A percentile compares a stretch with the other conserved stretches of the same genome.
These are phyloP conservation scores for Trichophyton rubrum DNA, from an alignment of 2,329 filamentous ascomycete species.

Conservation along the genomic window DNA sequence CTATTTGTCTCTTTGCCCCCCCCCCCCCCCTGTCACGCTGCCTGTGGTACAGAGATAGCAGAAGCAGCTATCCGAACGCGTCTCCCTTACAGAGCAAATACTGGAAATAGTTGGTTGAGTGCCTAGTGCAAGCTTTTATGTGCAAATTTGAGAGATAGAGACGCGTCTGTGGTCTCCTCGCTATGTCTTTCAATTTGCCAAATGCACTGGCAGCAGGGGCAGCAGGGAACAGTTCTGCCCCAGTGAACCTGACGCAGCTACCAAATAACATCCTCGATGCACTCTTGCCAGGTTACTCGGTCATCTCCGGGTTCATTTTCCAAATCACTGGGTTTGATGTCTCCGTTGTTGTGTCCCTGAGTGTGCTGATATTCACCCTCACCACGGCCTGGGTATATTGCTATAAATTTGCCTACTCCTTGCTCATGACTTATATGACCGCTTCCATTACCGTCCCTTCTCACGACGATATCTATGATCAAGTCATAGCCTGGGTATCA, in stretches of 20 bases:
- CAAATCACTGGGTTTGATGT: slow-evolving; percentile 37
- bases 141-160: background rate
- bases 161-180: background rate
- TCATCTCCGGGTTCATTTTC: slow-evolving; percentile 34
- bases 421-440: slow-evolving; percentile 29
- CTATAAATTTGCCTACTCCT: slow-evolving; percentile 20
- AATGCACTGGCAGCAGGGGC: background rate
- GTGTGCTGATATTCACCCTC: slow-evolving; percentile 31
- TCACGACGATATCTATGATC: slow-evolving; percentile 46
- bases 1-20: background rate
- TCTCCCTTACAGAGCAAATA: background rate
- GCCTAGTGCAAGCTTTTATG: background rate
- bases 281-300: slow-evolving; percentile 39
- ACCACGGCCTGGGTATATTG: slow-evolving; percentile 28
- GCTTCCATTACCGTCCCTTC: slow-evolving; percentile 40
- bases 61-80: background rate
- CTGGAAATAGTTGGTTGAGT: background rate
- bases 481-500: slow-evolving; percentile 49
- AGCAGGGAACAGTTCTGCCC: slow-evolving; percentile 5
- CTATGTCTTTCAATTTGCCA: slow-evolving; percentile 3
- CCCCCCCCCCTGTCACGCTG: background rate
- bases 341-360: slow-evolving; percentile 34
- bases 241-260: slow-evolving; percentile 22
- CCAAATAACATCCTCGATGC: slow-evolving; percentile 38
- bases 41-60: background rate